Evolutionary conservation across 73 alveolate species (phyloP).

Genomic region (Diophrys appendiculata): DNA sequence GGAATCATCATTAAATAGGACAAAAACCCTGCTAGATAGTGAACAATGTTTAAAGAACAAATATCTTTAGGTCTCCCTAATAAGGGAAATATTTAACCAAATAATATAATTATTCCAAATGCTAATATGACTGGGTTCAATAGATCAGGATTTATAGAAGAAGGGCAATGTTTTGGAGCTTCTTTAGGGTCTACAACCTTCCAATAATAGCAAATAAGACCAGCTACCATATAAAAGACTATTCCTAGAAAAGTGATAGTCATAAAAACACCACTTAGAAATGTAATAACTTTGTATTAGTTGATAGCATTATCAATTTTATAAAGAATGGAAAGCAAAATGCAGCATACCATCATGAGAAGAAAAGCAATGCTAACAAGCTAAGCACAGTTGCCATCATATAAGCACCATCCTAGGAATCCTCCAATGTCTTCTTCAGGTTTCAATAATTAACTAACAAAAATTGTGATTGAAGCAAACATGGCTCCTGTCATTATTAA

Average conservation of each 20-base stretch:
- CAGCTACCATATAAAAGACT: not conserved
- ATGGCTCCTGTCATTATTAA: slow-evolving; percentile 2
- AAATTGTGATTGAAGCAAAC: slow-evolving; percentile 8
- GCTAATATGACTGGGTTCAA: not conserved
- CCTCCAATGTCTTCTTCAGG: not conserved
- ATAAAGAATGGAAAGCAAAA: not conserved
- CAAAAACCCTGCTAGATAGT: slow-evolving; percentile 35
- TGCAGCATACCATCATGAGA: not conserved
- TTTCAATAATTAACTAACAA: not conserved
- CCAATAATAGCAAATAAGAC: not conserved
- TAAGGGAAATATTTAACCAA: not conserved
- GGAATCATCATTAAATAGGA: slow-evolving; percentile 57
- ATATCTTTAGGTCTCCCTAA: not conserved
- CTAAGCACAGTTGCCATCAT: not conserved
- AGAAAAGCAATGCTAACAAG: not conserved
- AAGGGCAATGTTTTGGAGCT: not conserved
- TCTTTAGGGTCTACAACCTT: not conserved
- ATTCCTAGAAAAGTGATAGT: not conserved
- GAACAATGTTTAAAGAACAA: not conserved
- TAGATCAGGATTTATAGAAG: not conserved
- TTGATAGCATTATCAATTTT: slow-evolving; percentile 3
- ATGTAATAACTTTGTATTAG: not conserved
- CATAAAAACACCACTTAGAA: not conserved
- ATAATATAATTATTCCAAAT: not conserved
- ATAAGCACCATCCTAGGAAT: not conserved